Base-by-base conservation (phyloP, 805 yeast genomes). In the Candida incommunis region DNA sequence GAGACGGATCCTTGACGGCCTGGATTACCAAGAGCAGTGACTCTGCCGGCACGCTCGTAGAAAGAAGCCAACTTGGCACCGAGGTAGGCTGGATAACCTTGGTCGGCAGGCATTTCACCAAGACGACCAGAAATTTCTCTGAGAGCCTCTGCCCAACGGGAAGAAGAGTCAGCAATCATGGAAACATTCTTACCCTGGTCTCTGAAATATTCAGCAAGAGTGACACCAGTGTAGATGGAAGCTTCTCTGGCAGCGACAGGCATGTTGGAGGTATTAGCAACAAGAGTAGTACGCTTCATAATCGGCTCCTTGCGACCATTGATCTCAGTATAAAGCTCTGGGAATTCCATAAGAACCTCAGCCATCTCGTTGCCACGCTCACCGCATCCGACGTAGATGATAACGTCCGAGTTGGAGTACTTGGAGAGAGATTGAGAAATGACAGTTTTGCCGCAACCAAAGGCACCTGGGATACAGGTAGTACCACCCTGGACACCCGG, bases 101-200 rank as follows among this genome's bases (percentile, higher is more conserved):
- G 98, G 70, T 92, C 99, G 50, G 99, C 99, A 64, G 99, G 99
- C 99, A 92, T 92, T 75, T 92, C 99, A 70, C 98, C 99, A 66
- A 92, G 75, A 77, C 99, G 94, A 77, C 99, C 99, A 44, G 97
- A 88, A 65, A 92, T 82, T 76, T 92, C 99, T 81, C 99, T 88
- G 64, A 92, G 76, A 50, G 99, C 99, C 74, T 92, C 99, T 41
- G 99, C 99, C 99, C 99, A 92, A 75, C 99, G 88, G 25, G 96
- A 88, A 26, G 97, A 90, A 3, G 98, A 92, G 67, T 92, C 99
- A 49, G 99, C 99, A 82, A 92, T 92, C 97, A 92, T 92, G 26
- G 97, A 79, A 51, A 92, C 98, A 63, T 92, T 74, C 74, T 92
- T 92, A 72, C 99, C 99, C 73, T 92, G 98, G 72, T 92, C 99